Evolutionary conservation across 768 basidiomycete species (phyloP), one percentile per base, ranked within the genome.

Genomic region (Russula griseocarnosa): DNA sequence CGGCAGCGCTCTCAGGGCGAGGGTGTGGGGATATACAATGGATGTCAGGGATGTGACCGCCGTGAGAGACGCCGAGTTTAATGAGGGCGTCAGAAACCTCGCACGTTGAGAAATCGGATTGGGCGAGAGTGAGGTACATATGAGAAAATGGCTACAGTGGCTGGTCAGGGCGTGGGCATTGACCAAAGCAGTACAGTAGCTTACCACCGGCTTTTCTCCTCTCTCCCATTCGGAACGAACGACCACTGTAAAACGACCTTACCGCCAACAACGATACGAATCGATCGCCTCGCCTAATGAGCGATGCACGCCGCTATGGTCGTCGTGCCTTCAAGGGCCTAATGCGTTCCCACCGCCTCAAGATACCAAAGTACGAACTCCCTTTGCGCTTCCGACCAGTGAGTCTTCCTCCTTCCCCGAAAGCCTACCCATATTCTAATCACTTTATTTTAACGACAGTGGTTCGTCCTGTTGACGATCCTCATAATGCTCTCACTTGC

Each of bases 31-130:
- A 85, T 60, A 83, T 68, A 76, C 82, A 75, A 58, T 81, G 75
- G 13, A 97, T 81, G 72, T 93, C 92, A 3, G 91, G 86, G n/a
- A 97, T 79, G 69, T 85, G 79, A 1, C 94, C 93, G 0, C 92
- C 93, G 67, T 86, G 81, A 14, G 82, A 76, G 16, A 83, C 71
- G 10, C 84, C 83, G 38, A 95, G 84, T 74, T 92, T 94, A 68
- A 94, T 76, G 68, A 96, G 83, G 3, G 93, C 91, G 70, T 96
- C 94, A 0, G 94, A 94, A 9, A 96, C 78, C 76, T 95, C 91
- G 76, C 90, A 92, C 53, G 89, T 82, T 7, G 90, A 85, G 71
- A 83, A 85, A n/a, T 56, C 62, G 26, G 74, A 70, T 22, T 76
- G 70, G 5, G 58, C 36, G 51, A 58, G 55, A 38, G 50, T 58